Evolutionary conservation across 352 stramenopile species (phyloP).

Genomic region (Thalassiosira sp.): DNA sequence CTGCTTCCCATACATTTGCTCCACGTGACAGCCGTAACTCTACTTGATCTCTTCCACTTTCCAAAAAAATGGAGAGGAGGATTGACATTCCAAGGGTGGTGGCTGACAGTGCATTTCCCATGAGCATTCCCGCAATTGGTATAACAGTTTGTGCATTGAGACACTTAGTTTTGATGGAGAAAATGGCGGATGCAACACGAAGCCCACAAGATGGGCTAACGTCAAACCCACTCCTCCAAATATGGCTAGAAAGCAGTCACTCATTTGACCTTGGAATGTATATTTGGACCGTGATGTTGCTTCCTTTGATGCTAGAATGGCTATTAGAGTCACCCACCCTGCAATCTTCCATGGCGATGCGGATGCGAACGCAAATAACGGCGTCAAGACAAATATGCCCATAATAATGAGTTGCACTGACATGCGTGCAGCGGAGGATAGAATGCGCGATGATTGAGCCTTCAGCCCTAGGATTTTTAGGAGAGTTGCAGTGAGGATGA

Average conservation of each 20-base stretch:
- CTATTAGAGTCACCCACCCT: slow-evolving; percentile 38
- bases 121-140: slow-evolving; percentile 64
- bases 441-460: slow-evolving; percentile 24
- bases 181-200: slow-evolving; percentile 15
- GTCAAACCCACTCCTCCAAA: slow-evolving; percentile 33
- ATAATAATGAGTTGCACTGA: no score
- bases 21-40: slow-evolving; percentile 62
- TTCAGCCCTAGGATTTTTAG: slow-evolving; percentile 21
- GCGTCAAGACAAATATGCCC: no score
- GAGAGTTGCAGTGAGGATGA: slow-evolving; percentile 24
- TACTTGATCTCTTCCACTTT: slow-evolving; percentile 39
- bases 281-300: slow-evolving; percentile 34
- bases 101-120: slow-evolving; percentile 59
- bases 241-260: slow-evolving; percentile 34
- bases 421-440: slow-evolving; percentile 16
- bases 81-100: slow-evolving; percentile 36
- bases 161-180: slow-evolving; percentile 2
- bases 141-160: slow-evolving; percentile 54
- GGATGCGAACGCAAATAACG: slow-evolving; percentile 32
- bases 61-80: slow-evolving; percentile 45
- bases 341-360: slow-evolving; percentile 35
- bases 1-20: slow-evolving; percentile 57
- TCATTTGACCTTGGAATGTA: slow-evolving; percentile 18
- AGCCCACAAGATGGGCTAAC: slow-evolving; percentile 24
- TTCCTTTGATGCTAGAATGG: slow-evolving; percentile 29